Evolutionary conservation across 164 flowering plant genomes (phyloP), one percentile per base, ranked within the genome.

Genomic region (Magnolia kwangsiensis): DNA sequence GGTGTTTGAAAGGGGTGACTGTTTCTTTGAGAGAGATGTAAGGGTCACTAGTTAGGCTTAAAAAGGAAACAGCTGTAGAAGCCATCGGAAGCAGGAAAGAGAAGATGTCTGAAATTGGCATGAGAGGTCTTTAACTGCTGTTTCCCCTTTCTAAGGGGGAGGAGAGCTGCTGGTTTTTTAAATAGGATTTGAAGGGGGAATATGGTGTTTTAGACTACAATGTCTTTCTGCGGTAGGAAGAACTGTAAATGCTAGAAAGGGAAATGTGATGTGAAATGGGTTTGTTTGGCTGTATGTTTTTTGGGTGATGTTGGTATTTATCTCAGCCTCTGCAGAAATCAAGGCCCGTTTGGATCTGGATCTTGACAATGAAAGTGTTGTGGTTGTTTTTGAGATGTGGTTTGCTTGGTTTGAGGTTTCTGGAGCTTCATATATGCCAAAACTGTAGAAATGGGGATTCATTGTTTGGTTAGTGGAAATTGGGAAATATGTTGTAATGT

Each of bases 121-220:
- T 37, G 45, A 37, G 45, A 4, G 45, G 45, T 37, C 45, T 4
- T 37, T 37, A 37, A 37, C 45, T 37, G 45, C 45, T 37, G 4
- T 37, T 37, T 5, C 45, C 3, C 45, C 45, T 37, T 37, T 37
- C 45, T 37, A 37, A 37, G 4, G 37, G 19, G 45, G 45, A 37
- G 45, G 45, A 37, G 45, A 20, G 29, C 1, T 21, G 68, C 27
- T 68, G 71, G 10, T 37, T 24, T 8, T 14, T 27, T 13, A 50
- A 71, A 20, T 9, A 19, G 59, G 55, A 3, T n/a, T 50, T 1
- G 24, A 2, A 58, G 45, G 55, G 27, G 8, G 7, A 2, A 65
- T 68, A 14, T 68, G 71, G 29, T 68, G 71, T 68, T 68, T n/a
- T 31, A n/a, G 71, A 68, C 71, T 37, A 37, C 45, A 20, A 27